phyloP scores from a whole-genome alignment of 2,329 filamentous ascomycete species.

The Fusarium setosum region DNA sequence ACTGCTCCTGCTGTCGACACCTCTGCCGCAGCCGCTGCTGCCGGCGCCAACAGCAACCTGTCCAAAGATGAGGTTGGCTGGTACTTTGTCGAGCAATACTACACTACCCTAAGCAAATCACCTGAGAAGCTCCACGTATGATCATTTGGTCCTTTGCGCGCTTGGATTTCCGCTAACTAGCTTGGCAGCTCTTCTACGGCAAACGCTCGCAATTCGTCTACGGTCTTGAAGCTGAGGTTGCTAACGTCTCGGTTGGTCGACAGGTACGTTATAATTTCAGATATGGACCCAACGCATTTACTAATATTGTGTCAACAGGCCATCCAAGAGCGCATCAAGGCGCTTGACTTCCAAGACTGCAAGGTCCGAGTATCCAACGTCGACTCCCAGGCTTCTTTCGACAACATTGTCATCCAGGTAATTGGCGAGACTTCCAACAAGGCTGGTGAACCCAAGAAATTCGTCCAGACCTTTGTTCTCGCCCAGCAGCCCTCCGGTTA shows the following conservation, averaged over 20 bases:
- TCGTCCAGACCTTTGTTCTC: constrained; percentile 97
- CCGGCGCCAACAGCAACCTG: constrained; percentile 58
- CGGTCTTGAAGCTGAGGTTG: constrained; percentile 89
- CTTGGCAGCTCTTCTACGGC: constrained; percentile 84
- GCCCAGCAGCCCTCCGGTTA: constrained; percentile 97
- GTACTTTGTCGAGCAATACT: constrained; percentile 99
- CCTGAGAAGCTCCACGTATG: constrained; percentile 90
- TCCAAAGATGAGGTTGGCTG: constrained; percentile 96
- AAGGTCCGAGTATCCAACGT: constrained; percentile 99
- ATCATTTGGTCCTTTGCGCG: constrained; percentile 19
- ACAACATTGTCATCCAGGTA: constrained; percentile 97
- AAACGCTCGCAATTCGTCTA: constrained; percentile 96
- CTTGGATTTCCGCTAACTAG: constrained; percentile 18
- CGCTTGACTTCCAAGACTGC: constrained; percentile 94
- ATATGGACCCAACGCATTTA: background rate
- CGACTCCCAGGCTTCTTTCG: constrained; percentile 91
- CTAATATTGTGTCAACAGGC: constrained; percentile 63
- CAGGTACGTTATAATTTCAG: constrained; percentile 64
- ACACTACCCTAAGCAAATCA: constrained; percentile 94
- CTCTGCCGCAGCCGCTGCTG: constrained; percentile 43
- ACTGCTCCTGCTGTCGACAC: constrained; percentile 45
- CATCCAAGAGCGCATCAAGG: constrained; percentile 94
- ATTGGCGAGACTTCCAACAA: constrained; percentile 99
- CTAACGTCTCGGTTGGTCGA: constrained; percentile 87
- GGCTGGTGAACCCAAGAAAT: constrained; percentile 90